Base-by-base conservation (phyloP, 1,139 yeast genomes). In the Pichia sorboxylosa region DNA sequence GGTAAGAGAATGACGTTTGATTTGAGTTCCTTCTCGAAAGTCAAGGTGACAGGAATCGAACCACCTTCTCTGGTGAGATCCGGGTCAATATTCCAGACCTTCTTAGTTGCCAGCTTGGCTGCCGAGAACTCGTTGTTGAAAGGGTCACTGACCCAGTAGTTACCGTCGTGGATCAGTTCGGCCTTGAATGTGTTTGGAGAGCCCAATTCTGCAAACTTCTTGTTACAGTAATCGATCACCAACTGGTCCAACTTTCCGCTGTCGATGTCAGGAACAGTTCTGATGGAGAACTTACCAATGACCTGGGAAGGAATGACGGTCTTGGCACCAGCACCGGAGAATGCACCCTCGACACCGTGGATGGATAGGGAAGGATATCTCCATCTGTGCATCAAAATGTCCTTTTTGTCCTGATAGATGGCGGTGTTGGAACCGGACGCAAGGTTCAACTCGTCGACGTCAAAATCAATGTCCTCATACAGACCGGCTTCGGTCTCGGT, bases 51-150 rank as follows among this genome's bases (percentile, higher is more conserved):
- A 46, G 98, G 98, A 51, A 90, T 90, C 4, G 96, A 85, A 21
- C 98, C 98, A 52, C 98, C 97, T 63, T 90, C 98, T 64, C 98
- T 79, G 35, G 98, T 92, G 55, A 83, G 73, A 59, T 92, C 98
- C 26, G 98, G 98, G 40, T 82, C 92, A 34, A 87, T 73, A 41
- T 82, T 78, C 92, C 95, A 90, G 22, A 92, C 97, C 36, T 79
- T 77, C 59, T 85, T 76, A 32, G 97, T 90, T 35, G 98, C 98
- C 54, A 76, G 73, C 35, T 84, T 73, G 28, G 98, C 99, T 37
- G 98, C 97, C 29, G 87, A 73, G 66, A 87, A 92, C 32, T 85
- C 73, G 46, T 82, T 87, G 59, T 87, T 90, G 64, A 77, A 75
- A 39, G 98, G 98, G 59, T 87, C 85, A 34, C 93, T 73, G 31